These are phyloP conservation scores for Trichopus zeylanicus DNA, from an alignment of 116 monocot species.

Conservation along the genomic window DNA sequence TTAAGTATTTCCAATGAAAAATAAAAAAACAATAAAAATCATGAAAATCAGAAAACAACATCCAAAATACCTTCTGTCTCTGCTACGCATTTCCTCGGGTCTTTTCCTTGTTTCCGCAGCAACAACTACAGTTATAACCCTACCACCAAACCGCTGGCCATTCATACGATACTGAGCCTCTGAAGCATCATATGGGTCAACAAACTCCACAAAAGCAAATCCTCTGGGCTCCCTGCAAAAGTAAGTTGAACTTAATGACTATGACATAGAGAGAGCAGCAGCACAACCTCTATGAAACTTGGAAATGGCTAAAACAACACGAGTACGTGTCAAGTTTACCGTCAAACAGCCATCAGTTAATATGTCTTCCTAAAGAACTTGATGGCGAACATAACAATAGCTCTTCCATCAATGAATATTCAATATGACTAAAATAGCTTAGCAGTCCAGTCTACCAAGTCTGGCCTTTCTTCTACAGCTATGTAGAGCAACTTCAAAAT, in stretches of 20 bases:
- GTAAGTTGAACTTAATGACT: constrained; percentile 1
- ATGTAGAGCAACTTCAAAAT: constrained; percentile 32
- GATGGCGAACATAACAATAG: constrained; percentile 32
- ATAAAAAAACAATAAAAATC: background rate
- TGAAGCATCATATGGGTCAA: constrained; percentile 81
- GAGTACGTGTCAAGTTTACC: constrained; percentile 22
- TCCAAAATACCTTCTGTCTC: constrained; percentile 27
- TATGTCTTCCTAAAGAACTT: constrained; percentile 35
- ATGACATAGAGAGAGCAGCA: background rate
- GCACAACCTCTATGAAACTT: background rate
- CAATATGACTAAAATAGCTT: constrained; percentile 24
- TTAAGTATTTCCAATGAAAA: background rate
- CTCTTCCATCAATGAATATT: constrained; percentile 32
- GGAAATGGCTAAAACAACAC: background rate
- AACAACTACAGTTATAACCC: constrained; percentile 85
- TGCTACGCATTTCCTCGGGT: constrained; percentile 70
- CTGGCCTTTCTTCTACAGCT: constrained; percentile 39
- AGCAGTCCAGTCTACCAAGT: constrained; percentile 19
- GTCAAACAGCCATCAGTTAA: constrained; percentile 29
- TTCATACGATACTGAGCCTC: constrained; percentile 98
- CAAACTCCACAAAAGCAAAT: constrained; percentile 89
- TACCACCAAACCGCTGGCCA: constrained; percentile 67
- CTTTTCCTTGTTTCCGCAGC: constrained; percentile 84
- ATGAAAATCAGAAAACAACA: background rate
- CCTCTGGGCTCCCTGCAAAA: constrained; percentile 81